A percentile compares a stretch with the other conserved stretches of the same genome.
phyloP scores from a whole-genome alignment of 805 yeast species.

The Zygosaccharomyces pseudorouxii region DNA sequence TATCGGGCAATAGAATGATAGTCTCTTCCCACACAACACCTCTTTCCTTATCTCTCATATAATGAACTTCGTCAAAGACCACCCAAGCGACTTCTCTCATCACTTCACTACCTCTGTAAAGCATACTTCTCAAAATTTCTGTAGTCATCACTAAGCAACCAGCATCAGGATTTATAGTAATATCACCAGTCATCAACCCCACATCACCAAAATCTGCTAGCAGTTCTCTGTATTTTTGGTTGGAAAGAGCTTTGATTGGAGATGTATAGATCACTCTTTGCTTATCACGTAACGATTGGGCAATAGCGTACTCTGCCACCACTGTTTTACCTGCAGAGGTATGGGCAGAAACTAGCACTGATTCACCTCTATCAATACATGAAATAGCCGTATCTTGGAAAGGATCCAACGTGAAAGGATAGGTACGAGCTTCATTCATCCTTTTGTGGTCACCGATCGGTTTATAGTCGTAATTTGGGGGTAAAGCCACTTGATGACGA shows the following conservation, averaged over 20 bases:
- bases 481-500: conserved; percentile 95
- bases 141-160: conserved; percentile 98
- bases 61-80: conserved; percentile 95
- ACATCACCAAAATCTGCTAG: conserved; percentile 93
- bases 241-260: conserved; percentile 90
- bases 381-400: conserved; percentile 96
- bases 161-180: conserved; percentile 96
- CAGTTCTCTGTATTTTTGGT: conserved; percentile 90
- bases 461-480: conserved; percentile 80
- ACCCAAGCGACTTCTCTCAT: conserved; percentile 99
- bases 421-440: conserved; percentile 72
- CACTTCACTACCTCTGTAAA: conserved; percentile 94
- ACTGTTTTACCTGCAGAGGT: conserved; percentile 97
- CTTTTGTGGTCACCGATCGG: conserved; percentile 89
- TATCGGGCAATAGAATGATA: conserved; percentile 89
- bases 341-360: conserved; percentile 95
- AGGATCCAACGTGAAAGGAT: conserved; percentile 92
- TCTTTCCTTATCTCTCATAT: conserved; percentile 95
- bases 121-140: conserved; percentile 93
- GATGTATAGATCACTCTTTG: conserved; percentile 94
- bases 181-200: conserved; percentile 99
- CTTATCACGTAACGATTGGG: conserved; percentile 85
- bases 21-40: conserved; percentile 99
- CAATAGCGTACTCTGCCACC: conserved; percentile 95
- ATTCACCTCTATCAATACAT: conserved; percentile 90